These are phyloP conservation scores for Aphanomyces astaci DNA, from an alignment of 352 stramenopile genomes.

Conservation along the genomic window DNA sequence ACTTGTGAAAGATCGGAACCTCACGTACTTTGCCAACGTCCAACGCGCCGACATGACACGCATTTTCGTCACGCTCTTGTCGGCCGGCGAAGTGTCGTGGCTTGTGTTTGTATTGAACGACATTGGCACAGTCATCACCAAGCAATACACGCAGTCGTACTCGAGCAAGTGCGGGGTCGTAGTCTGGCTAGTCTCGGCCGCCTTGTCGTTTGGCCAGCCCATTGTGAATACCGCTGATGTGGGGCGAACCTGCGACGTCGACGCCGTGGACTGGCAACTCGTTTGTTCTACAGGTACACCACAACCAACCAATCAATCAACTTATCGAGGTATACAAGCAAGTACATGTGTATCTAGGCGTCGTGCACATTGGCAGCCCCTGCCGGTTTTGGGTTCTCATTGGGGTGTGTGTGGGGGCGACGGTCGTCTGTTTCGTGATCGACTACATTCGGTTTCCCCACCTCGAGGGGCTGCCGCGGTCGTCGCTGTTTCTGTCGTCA, in stretches of 20 bases:
- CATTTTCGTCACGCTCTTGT: not conserved
- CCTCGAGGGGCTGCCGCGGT: too few species aligned
- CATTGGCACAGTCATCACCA: not conserved
- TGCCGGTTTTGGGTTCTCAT: too few species aligned
- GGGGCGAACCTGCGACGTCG: not conserved
- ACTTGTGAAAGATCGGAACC: not conserved
- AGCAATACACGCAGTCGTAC: not conserved
- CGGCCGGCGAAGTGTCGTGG: not conserved
- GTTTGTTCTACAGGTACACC: not conserved
- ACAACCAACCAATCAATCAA: too few species aligned
- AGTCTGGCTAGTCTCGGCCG: not conserved
- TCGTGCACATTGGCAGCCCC: too few species aligned
- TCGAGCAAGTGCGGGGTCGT: not conserved
- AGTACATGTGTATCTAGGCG: too few species aligned
- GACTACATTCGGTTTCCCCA: too few species aligned
- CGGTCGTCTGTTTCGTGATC: too few species aligned
- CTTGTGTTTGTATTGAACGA: not conserved
- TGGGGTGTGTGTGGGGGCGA: too few species aligned
- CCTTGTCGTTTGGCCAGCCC: not conserved
- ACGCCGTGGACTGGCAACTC: not conserved
- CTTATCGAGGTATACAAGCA: too few species aligned
- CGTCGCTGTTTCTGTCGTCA: too few species aligned
- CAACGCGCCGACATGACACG: not conserved
- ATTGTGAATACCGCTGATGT: too few species aligned
- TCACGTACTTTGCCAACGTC: not conserved